phyloP scores from a whole-genome alignment of 257 asterid species.

The Ophiorrhiza pumila region DNA sequence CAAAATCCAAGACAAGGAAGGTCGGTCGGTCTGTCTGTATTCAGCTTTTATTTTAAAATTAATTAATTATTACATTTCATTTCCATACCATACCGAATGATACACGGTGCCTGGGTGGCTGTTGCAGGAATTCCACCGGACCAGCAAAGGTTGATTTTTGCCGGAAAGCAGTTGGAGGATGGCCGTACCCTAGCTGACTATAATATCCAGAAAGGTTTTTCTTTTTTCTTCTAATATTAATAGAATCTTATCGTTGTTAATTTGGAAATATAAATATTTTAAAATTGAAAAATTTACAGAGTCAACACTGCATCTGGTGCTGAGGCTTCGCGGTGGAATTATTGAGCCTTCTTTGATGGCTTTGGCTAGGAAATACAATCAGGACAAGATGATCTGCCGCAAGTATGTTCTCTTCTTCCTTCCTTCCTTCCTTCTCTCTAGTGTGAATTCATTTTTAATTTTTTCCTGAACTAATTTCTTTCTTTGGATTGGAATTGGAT shows the following conservation, averaged over 20 bases:
- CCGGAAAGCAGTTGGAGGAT: conserved; percentile 43
- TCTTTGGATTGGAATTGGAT: no score
- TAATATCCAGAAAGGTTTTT: conserved; percentile 36
- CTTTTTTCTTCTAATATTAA: not conserved
- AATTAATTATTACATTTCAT: no score
- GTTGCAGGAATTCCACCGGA: conserved; percentile 45
- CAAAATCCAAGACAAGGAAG: conserved; percentile 35
- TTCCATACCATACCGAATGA: no score
- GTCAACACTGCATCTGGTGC: conserved; percentile 39
- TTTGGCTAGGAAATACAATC: conserved; percentile 37
- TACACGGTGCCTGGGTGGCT: no score
- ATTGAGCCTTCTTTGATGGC: conserved; percentile 43
- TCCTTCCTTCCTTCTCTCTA: not conserved
- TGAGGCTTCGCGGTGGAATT: conserved; percentile 45
- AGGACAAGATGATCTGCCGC: conserved; percentile 46
- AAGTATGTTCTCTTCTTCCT: conserved; percentile 17
- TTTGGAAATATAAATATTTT: no score
- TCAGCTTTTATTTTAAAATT: no score
- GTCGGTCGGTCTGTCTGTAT: no score
- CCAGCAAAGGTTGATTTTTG: conserved; percentile 40
- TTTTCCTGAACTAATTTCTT: no score
- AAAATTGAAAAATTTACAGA: no score
- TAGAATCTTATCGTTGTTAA: no score
- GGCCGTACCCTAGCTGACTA: conserved; percentile 43
- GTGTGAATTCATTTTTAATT: no score